Base-by-base conservation (phyloP, 2,329 filamentous ascomycete genomes). In the Ceratocystis alfenasii region DNA sequence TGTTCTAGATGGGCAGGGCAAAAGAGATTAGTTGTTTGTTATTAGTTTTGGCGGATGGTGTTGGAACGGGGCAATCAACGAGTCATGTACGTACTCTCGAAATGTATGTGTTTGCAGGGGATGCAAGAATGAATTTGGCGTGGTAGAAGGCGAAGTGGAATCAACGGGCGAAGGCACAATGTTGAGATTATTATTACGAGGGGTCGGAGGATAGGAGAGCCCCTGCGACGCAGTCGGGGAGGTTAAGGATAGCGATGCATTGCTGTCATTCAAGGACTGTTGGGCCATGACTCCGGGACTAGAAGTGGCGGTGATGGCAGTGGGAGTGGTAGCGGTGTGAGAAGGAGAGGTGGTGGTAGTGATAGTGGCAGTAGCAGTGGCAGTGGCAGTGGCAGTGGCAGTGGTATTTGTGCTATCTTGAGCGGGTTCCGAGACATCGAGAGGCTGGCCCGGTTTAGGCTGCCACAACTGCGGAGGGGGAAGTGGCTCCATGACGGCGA, bases 71-170 rank as follows among this genome's bases (percentile, higher is more conserved):
- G 33, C n/a, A 64, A 48, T 41, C 36, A 41, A 41, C 10, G 36
- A 41, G 36, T 12, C 10, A 41, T 15, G 36, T 57, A 82, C 86
- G 81, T 80, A 89, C 86, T 91, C 88, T 82, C 87, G 81, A 63
- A 90, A 88, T 74, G 81, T 85, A 74, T 88, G 86, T 68, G 83
- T 83, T 74, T 90, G 87, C 66, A 88, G 75, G 44, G 87, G 86
- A 71, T 90, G 87, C 65, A 89, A 75, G 71, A 83, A 86, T 0
- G 87, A 85, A 70, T 83, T 86, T 5, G 67, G 63, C 12, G 62
- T 67, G 66, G 78, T 78, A 50, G 77, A 71, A 59, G 75, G 72
- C 30, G 76, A 77, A 33, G 83, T 86, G 64, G 83, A 83, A 67
- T 80, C 77, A 28, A 83, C 83, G 10, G 84, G 77, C 68, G 80